These are phyloP conservation scores for Rhizophagus sp. DNA, from an alignment of 192 early-diverging fungal species.

Conservation along the genomic window DNA sequence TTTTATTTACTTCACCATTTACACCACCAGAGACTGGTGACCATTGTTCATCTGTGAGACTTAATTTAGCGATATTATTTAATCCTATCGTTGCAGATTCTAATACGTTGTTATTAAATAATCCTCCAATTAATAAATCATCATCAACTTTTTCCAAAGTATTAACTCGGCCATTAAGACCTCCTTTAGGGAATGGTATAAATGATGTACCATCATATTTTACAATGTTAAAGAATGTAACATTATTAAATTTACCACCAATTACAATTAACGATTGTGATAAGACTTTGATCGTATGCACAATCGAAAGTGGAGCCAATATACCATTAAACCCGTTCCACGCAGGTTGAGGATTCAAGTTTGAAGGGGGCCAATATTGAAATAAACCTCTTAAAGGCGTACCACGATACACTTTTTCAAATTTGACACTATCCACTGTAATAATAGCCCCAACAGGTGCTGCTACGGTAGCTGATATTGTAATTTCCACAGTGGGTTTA, in stretches of 20 bases:
- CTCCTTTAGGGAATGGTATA: constrained; percentile 35
- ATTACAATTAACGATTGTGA: constrained; percentile 49
- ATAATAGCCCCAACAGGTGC: constrained; percentile 28
- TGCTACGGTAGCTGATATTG: constrained; percentile 28
- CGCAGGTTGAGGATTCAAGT: background rate
- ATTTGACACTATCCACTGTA: constrained; percentile 39
- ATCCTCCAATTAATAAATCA: constrained; percentile 38
- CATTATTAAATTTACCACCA: constrained; percentile 60
- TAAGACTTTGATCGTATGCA: constrained; percentile 46
- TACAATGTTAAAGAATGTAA: constrained; percentile 57
- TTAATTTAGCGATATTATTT: constrained; percentile 27
- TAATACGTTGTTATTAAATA: constrained; percentile 25
- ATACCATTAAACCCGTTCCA: constrained; percentile 26
- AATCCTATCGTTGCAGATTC: background rate
- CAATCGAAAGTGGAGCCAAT: constrained; percentile 46
- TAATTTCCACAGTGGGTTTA: constrained; percentile 49
- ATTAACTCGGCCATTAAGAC: constrained; percentile 51
- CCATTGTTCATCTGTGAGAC: constrained; percentile 11
- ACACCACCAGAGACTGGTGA: constrained; percentile 22
- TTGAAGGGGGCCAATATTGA: constrained; percentile 2
- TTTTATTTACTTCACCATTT: constrained; percentile 22
- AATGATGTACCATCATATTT: constrained; percentile 46
- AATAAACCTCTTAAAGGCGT: constrained; percentile 24
- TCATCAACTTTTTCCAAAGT: constrained; percentile 37
- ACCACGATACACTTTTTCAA: constrained; percentile 30